These are phyloP conservation scores for Picochlorum sp. DNA, from an alignment of 139 green algal genomes.

Conservation along the genomic window DNA sequence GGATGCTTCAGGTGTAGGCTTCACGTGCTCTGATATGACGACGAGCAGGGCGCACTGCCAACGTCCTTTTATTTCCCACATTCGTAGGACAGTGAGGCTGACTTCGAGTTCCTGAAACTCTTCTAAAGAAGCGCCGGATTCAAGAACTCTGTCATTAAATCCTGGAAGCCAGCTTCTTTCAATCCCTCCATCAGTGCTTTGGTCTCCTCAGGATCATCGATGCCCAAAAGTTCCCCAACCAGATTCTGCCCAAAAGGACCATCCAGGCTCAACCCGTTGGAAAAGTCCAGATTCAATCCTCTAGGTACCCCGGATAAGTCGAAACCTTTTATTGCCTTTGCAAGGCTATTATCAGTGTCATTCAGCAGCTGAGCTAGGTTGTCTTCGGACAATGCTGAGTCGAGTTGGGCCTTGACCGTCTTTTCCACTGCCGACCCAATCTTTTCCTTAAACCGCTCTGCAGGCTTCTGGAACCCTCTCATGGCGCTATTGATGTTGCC, in stretches of 20 bases:
- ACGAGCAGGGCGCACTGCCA: conserved; percentile 1
- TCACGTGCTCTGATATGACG: neutral
- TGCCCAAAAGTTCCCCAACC: conserved; percentile 1
- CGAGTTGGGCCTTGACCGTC: too few relatives aligned
- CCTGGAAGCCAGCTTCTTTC: conserved; percentile 10
- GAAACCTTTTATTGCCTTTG: too few relatives aligned
- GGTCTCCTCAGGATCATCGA: conserved; percentile 5
- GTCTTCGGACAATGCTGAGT: too few relatives aligned
- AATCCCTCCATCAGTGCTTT: conserved; percentile 12
- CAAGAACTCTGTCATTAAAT: conserved; percentile 11
- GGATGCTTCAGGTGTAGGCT: conserved; percentile 1
- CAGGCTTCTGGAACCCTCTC: too few relatives aligned
- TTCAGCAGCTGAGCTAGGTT: too few relatives aligned
- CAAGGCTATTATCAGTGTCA: too few relatives aligned
- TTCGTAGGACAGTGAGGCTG: neutral
- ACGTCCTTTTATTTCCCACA: neutral
- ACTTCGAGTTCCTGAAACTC: conserved; percentile 1
- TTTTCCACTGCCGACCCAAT: too few relatives aligned
- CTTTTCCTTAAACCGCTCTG: too few relatives aligned
- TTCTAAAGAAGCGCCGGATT: neutral
- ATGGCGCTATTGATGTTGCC: too few relatives aligned
- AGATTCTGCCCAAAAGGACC: neutral
- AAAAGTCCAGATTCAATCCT: neutral
- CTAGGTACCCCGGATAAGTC: too few relatives aligned
- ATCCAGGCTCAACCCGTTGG: conserved; percentile 1